Evolutionary conservation across 2,329 filamentous ascomycete species (phyloP).

Genomic region (Claviceps sp.): DNA sequence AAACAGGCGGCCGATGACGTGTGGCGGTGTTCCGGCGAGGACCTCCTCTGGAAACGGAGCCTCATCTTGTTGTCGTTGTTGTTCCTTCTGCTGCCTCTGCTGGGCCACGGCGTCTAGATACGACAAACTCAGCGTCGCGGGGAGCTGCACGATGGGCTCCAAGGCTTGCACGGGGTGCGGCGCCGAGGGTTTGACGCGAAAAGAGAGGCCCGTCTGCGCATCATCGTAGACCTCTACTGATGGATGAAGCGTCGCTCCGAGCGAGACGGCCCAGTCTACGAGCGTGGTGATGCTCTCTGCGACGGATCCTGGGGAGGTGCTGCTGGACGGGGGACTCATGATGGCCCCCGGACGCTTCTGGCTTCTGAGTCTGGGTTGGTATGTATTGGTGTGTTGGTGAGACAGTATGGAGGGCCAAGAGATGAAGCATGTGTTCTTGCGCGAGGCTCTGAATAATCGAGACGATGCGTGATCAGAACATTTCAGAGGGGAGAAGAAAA

Average conservation of each 20-base stretch:
- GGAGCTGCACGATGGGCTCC: conserved; percentile 37
- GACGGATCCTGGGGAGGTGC: neutral
- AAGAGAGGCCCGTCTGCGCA: conserved; percentile 36
- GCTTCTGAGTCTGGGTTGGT: too few relatives aligned
- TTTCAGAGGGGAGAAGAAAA: too few relatives aligned
- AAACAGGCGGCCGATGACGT: conserved; percentile 54
- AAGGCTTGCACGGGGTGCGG: conserved; percentile 16
- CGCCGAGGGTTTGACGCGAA: conserved; percentile 31
- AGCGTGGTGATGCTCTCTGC: conserved; percentile 20
- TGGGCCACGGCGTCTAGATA: conserved; percentile 39
- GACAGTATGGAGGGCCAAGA: too few relatives aligned
- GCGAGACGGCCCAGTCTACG: conserved; percentile 31
- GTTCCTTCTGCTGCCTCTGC: neutral
- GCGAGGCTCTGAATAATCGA: too few relatives aligned
- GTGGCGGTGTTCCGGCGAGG: conserved; percentile 34
- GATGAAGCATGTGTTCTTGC: too few relatives aligned
- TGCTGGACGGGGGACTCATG: too few relatives aligned
- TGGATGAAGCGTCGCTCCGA: conserved; percentile 36
- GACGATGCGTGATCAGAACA: too few relatives aligned
- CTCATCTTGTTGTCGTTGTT: too few relatives aligned
- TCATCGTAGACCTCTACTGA: conserved; percentile 40
- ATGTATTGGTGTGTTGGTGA: too few relatives aligned
- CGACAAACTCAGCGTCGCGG: conserved; percentile 40
- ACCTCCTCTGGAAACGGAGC: conserved; percentile 34
- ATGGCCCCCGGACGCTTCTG: too few relatives aligned